These are phyloP conservation scores for Amaranthus palmeri DNA, from an alignment of 148 eudicot species.

Conservation along the genomic window DNA sequence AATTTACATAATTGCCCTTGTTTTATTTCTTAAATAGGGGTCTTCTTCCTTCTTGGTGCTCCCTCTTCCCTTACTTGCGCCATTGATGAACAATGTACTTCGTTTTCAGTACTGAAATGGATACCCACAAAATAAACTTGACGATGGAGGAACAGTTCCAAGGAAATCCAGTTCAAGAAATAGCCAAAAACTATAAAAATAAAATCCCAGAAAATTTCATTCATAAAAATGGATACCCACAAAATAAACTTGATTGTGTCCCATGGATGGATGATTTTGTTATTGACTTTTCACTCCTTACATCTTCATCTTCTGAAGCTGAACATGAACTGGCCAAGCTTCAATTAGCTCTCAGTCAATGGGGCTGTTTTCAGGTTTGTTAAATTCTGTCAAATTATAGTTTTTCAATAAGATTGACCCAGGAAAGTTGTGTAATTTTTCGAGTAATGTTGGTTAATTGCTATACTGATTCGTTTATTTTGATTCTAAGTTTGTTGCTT, in stretches of 20 bases:
- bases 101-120: too few relatives aligned
- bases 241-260: neutral
- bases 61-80: too few relatives aligned
- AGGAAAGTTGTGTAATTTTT: neutral
- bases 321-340: slow-evolving; percentile 24
- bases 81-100: too few relatives aligned
- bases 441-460: neutral
- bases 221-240: slow-evolving; percentile 20
- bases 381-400: neutral
- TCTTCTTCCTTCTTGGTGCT: too few relatives aligned
- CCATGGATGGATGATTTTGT: slow-evolving; percentile 25
- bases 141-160: slow-evolving; percentile 10
- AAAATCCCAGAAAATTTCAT: slow-evolving; percentile 27
- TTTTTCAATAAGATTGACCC: neutral
- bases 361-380: slow-evolving; percentile 39
- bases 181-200: slow-evolving; percentile 5
- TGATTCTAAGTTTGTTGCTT: neutral
- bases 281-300: slow-evolving; percentile 28
- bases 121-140: too few relatives aligned
- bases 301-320: slow-evolving; percentile 6
- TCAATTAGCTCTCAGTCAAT: slow-evolving; percentile 22
- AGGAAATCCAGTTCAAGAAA: slow-evolving; percentile 29
- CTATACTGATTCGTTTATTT: neutral
- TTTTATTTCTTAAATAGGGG: too few relatives aligned
- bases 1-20: too few relatives aligned